Percentiles rank a stretch among this genome's conserved stretches.
These are phyloP conservation scores for Cyclanthera cordifolia DNA, from an alignment of 306 rosid genomes.

Conservation along the genomic window DNA sequence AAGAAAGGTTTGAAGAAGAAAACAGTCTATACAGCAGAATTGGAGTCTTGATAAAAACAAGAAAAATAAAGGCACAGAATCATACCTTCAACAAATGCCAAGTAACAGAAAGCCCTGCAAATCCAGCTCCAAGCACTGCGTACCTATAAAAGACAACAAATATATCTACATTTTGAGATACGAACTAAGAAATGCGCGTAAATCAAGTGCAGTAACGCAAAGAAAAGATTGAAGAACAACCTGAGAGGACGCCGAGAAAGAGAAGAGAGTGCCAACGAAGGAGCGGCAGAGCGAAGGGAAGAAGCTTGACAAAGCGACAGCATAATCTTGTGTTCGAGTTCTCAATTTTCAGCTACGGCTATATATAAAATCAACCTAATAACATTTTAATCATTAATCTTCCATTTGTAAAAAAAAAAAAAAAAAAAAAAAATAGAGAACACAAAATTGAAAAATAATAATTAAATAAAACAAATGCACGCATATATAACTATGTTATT, in stretches of 20 bases:
- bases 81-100: conserved; percentile 63
- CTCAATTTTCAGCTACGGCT: neutral
- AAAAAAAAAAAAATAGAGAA: too few relatives aligned
- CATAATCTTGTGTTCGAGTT: neutral
- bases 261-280: conserved; percentile 21
- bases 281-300: conserved; percentile 11
- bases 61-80: conserved; percentile 1
- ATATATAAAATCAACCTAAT: too few relatives aligned
- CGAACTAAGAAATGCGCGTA: neutral
- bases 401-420: too few relatives aligned
- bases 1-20: neutral
- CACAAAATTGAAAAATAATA: too few relatives aligned
- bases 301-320: neutral
- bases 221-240: conserved; percentile 25
- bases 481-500: too few relatives aligned
- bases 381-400: too few relatives aligned
- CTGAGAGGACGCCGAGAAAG: conserved; percentile 41
- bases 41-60: neutral
- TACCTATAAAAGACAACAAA: conserved; percentile 23
- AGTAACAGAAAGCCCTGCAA: conserved; percentile 77
- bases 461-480: too few relatives aligned
- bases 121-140: conserved; percentile 96
- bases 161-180: neutral
- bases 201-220: neutral
- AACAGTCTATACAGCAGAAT: neutral